These are phyloP conservation scores for Akebia trifoliata DNA, from an alignment of 164 flowering plant species.

Conservation along the genomic window DNA sequence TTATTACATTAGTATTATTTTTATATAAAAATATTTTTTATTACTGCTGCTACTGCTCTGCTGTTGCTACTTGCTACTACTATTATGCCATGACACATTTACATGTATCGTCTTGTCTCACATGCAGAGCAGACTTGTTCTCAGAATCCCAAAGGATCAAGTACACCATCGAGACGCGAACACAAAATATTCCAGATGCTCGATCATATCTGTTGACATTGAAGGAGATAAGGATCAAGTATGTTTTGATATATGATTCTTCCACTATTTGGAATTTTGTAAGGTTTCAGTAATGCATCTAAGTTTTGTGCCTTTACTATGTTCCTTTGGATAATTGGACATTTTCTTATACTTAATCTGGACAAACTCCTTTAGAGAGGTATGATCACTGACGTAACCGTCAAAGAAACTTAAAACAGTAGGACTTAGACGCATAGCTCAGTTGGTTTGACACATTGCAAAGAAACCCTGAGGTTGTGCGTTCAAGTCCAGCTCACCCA, in stretches of 20 bases:
- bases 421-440: too few relatives aligned
- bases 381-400: too few relatives aligned
- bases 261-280: neutral
- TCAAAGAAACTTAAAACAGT: too few relatives aligned
- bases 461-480: too few relatives aligned
- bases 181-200: constrained; percentile 74
- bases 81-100: neutral
- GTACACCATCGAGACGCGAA: constrained; percentile 50
- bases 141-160: constrained; percentile 77
- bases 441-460: too few relatives aligned
- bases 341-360: too few relatives aligned
- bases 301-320: too few relatives aligned
- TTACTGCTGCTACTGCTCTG: neutral
- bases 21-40: neutral
- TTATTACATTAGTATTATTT: too few relatives aligned
- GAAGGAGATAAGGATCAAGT: constrained; percentile 73
- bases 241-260: constrained; percentile 17
- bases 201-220: constrained; percentile 61
- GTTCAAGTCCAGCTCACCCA: too few relatives aligned
- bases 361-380: too few relatives aligned
- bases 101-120: neutral
- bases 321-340: too few relatives aligned
- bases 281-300: neutral
- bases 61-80: neutral
- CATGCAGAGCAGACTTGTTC: constrained; percentile 67